Base-by-base conservation (phyloP, 2,329 filamentous ascomycete genomes). In the Arthrobotrys pseudoclavata region DNA sequence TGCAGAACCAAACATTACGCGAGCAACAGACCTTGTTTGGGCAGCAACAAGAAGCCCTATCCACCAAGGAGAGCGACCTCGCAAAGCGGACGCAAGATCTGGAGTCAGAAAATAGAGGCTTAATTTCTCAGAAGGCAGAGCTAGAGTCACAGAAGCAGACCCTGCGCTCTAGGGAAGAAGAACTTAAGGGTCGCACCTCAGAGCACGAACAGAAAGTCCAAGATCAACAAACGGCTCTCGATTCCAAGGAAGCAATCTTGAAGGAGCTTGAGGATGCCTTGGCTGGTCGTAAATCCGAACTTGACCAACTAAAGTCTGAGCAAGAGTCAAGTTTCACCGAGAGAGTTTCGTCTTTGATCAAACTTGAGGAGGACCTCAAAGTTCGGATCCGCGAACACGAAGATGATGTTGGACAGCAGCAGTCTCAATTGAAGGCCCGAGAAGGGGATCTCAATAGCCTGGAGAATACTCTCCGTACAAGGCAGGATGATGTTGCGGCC, bases 351-450 rank as follows among this genome's bases (percentile, higher is more conserved):
- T 48, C 60, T 24, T 22, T 76, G 29, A 57, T 24, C 18, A 66
- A 66, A 22, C 22, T 50, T 10, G 64, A 76, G 45, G 71, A 76
- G 7, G 64, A 52, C 18, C 42, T 74, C 9, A 29, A 66, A 18
- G 29, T n/a, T 20, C 60, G 62, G 2, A 22, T 67, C 22, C 48
- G 40, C 15, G 52, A 60, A 42, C 50, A 63, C 26, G 61, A 61
- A 4, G 42, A 52, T 7, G 42, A 29, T n/a, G 3, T 57, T 18
- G 34, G 31, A 10, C 29, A 40, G 15, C 45, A 18, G 3, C 20
- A 53, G 15, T 50, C 34, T 12, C n/a, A 57, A 22, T 29, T 71
- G n/a, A 50, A 42, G 10, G n/a, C 37, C 13, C 48, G 26, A 12
- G 50, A 72, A 12, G 24, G 45, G 15, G 50, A 64, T 1, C 29